phyloP scores from a whole-genome alignment of 257 asterid species.

The Thymus mandschuricus region DNA sequence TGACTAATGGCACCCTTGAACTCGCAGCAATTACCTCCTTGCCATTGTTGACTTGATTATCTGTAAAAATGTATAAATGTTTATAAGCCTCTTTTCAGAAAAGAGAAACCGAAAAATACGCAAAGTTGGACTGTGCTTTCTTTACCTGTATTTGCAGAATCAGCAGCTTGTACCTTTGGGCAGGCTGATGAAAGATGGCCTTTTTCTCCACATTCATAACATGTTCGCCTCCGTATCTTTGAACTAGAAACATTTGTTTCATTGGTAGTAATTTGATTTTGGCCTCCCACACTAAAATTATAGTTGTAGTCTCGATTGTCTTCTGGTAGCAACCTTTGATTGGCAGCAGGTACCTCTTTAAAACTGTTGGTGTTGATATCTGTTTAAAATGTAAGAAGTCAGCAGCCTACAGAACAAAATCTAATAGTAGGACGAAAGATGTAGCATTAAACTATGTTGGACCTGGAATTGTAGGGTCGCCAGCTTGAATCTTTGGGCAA shows the following conservation, averaged over 20 bases:
- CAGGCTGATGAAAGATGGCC: slow-evolving; percentile 78
- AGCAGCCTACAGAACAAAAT: not conserved
- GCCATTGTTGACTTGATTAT: not conserved
- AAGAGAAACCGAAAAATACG: not conserved
- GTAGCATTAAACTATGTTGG: slow-evolving; percentile 1
- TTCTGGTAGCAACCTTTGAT: not conserved
- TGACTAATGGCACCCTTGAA: not conserved
- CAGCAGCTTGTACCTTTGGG: slow-evolving; percentile 59
- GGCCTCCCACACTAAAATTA: slow-evolving; percentile 12
- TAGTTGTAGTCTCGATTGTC: not conserved
- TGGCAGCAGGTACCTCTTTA: slow-evolving; percentile 12
- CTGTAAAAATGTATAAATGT: not conserved
- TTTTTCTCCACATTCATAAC: slow-evolving; percentile 82
- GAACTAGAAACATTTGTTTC: slow-evolving; percentile 47
- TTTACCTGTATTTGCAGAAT: slow-evolving; percentile 29
- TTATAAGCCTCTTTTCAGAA: not conserved
- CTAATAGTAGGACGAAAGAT: too few species aligned
- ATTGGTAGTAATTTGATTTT: slow-evolving; percentile 31
- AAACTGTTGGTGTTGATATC: not conserved
- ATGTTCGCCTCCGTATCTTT: slow-evolving; percentile 82
- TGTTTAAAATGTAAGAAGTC: not conserved
- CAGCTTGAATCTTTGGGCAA: slow-evolving; percentile 60
- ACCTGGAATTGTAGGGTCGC: slow-evolving; percentile 28
- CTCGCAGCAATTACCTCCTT: slow-evolving; percentile 6
- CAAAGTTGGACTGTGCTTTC: not conserved